Base-by-base conservation (phyloP, 352 stramenopile species). In the Aphanomyces invadans region DNA sequence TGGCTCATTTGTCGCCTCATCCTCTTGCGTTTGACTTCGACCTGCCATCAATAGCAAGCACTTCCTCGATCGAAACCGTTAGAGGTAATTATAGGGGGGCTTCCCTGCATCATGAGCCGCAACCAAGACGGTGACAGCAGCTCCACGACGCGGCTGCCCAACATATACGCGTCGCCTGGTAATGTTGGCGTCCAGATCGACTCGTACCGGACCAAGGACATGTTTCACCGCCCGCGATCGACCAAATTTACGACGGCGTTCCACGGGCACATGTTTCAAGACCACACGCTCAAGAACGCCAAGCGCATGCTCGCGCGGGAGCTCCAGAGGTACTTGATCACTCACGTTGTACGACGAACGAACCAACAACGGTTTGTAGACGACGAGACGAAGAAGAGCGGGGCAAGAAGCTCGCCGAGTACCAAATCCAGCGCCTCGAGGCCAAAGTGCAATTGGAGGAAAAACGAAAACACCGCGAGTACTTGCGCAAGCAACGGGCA, bases 181-280 rank as follows among this genome's bases (percentile, higher is more conserved):
- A 92, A 90, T 61, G 76, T 92, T 21, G 81, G 84, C 42, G 77
- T 90, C 19, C 81, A 88, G 72, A 88, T 92, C 62, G 80, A 90
- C 57, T 69, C 84, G 42, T 86, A 84, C 44, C 81, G 84, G 7
- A 62, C 70, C 0, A 83, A 87, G 73, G 78, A 77, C 31, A 31
- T 86, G 44, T 81, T 87, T 63, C 65, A 81, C 26, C 76, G 80
- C 1, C 80, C 81, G 25, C 76, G 84, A 19, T 86, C 75, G 25
- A 70, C 66, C 33, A 73, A 81, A 44, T 92, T 92, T 68, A 90
- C 84, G 4, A 74, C 73, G 9, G 73, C 83, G 11, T 92, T 92
- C 60, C 79, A 83, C 12, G 81, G 78, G 33, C 44, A 81, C 29
- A 79, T 73, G 65, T 92, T 72, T 60, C 79, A 92, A 55, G 80